Base-by-base conservation (phyloP, 2,329 filamentous ascomycete genomes). In the Thielaviopsis musarum region DNA sequence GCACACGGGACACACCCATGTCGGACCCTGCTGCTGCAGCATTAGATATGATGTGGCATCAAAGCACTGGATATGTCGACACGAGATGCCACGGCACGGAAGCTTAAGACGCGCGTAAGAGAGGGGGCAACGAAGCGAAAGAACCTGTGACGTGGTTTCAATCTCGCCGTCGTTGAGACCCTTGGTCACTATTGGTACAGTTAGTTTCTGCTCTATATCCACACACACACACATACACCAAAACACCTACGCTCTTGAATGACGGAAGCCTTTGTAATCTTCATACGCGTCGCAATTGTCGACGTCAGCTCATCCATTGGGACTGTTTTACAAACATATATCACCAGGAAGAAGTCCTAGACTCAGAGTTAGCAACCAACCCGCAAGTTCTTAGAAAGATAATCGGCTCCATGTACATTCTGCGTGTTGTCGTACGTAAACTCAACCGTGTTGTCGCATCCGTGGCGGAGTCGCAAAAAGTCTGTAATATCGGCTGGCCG, bases 1-100 rank as follows among this genome's bases (percentile, higher is more conserved):
- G 74, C 93, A 98, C 22, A 96, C 85, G 0, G 93, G 93, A 67
- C 93, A 98, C n/a, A 83, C 77, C 93, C 93, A 98, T 19, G 93
- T 94, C 0, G 93, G 93, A 0, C 89, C 91, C 73, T 98, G 93
- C 69, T 97, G 90, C 69, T 97, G 91, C 28, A 98, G 74, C 66
- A 95, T 88, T 21, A 98, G 77, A 68, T 96, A 98, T 1, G 89
- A 94, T 2, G 82, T 85, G 2, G 87, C 91, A 69, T 98, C 93
- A 65, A 97, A 98, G 69, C 93, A 98, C 68, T 95, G 89, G 26
- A 93, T 87, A 69, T 98, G 93, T 2, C 81, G 85, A 72, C 93
- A 98, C 38, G 83, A 73, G 2, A 82, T 77, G 3, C 88, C 88
- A 38, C 93, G 84, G 65, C 89, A 89, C 0, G 93, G 93, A 17